phyloP scores from a whole-genome alignment of 2,329 filamentous ascomycete species.

The Paecilomyces variotii region DNA sequence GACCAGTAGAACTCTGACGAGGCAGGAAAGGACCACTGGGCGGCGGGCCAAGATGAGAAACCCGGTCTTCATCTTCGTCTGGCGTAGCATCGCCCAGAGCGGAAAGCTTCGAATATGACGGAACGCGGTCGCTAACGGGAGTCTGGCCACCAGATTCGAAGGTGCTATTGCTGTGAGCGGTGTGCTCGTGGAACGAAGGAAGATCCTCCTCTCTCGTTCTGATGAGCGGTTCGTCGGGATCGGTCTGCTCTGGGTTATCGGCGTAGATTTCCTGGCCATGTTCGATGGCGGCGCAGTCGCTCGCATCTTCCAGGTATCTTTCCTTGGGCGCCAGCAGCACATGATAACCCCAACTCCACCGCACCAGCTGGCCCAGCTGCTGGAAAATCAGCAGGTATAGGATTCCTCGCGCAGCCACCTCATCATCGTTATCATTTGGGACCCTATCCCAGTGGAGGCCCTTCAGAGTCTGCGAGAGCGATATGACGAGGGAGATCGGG shows the following conservation, averaged over 20 bases:
- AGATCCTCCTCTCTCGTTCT: conserved; percentile 26
- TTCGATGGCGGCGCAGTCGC: conserved; percentile 30
- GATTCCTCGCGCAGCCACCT: conserved; percentile 88
- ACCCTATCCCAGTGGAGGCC: conserved; percentile 91
- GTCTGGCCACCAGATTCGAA: conserved; percentile 35
- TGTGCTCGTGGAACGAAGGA: conserved; percentile 5
- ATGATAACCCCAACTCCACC: conserved; percentile 98
- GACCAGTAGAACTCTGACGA: conserved; percentile 37
- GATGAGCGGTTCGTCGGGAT: conserved; percentile 29
- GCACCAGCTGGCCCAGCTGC: conserved; percentile 86
- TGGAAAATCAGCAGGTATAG: conserved; percentile 96
- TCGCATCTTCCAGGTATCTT: conserved; percentile 37
- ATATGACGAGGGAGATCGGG: conserved; percentile 91
- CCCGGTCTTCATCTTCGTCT: conserved; percentile 11
- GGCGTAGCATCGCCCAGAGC: conserved; percentile 4
- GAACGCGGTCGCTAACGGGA: conserved; percentile 25
- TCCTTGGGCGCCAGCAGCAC: conserved; percentile 82
- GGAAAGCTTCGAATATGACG: conserved; percentile 28
- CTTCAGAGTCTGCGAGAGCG: conserved; percentile 81
- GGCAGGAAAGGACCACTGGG: conserved; percentile 28
- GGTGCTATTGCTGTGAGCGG: conserved; percentile 9
- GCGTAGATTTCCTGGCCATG: conserved; percentile 32
- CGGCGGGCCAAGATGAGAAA: conserved; percentile 21
- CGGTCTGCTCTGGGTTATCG: conserved; percentile 31
- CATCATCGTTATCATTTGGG: conserved; percentile 86